Conservation (phyloP, 164 flowering plant genomes). For the Liriodendron chinense region DNA sequence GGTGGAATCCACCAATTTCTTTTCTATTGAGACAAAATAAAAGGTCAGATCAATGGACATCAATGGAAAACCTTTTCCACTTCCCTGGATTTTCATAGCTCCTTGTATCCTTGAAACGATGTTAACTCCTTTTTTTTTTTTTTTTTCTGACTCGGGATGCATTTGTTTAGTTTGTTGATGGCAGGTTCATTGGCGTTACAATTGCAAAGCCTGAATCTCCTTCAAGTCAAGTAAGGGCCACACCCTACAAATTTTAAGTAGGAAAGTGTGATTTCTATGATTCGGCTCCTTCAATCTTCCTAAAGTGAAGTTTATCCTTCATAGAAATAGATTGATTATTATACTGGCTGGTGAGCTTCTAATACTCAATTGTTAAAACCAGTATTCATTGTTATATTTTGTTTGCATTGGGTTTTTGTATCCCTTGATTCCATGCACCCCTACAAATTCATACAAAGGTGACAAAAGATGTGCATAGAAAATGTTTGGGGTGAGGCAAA, state of each 20-base stretch:
- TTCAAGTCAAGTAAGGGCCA: conserved; percentile 20
- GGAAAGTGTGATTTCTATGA: not conserved
- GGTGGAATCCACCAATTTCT: too few species aligned
- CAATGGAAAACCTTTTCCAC: too few species aligned
- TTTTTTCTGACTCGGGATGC: not conserved
- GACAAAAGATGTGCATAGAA: too few species aligned
- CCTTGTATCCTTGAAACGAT: too few species aligned
- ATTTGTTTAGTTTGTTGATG: conserved; percentile 34
- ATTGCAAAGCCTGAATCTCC: conserved; percentile 36
- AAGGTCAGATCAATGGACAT: too few species aligned
- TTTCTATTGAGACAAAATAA: too few species aligned
- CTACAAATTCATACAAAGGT: too few species aligned
- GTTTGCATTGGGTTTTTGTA: not conserved
- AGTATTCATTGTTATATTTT: not conserved
- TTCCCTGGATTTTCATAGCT: too few species aligned
- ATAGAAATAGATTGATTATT: not conserved
- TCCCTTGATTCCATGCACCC: not conserved
- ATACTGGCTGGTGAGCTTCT: not conserved
- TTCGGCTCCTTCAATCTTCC: not conserved
- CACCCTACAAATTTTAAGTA: conserved; percentile 27
- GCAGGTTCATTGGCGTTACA: conserved; percentile 35
- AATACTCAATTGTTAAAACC: not conserved
- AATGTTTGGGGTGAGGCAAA: too few species aligned
- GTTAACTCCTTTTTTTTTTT: not conserved
- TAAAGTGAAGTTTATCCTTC: not conserved